Base-by-base conservation (phyloP, 2,329 filamentous ascomycete species). In the Esteya vermicola region DNA sequence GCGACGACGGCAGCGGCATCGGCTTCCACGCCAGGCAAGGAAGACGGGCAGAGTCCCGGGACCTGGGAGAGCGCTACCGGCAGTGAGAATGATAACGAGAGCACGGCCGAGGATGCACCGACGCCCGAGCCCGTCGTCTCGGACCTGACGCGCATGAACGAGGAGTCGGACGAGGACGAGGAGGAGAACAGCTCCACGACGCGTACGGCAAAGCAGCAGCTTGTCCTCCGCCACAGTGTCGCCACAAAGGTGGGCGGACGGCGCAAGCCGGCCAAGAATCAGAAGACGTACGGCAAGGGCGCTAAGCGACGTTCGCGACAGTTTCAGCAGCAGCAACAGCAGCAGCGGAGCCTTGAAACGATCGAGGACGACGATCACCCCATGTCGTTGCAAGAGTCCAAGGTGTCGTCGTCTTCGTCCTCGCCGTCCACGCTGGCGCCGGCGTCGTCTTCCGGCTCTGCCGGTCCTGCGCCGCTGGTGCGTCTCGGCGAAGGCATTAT, bases 401-500 rank as follows among this genome's bases (percentile, higher is more conserved):
- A 14, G 22, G 3, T 6, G 12, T 7, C 33, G 21, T 28, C 26
- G 8, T 12, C 22, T 12, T 22, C 50, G 50, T 39, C 28, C 14
- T 28, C 26, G 6, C n/a, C 26, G 26, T 14, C 28, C 14, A 13
- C 26, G 6, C n/a, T 14, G 26, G 10, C 26, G 26, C 10, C 26
- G 6, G 26, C 6, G 26, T 16, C 28, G 27, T 8, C 27, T 14
- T 6, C 12, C 27, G 27, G 12, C 10, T 30, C 27, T 8, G 27
- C 6, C 14, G 26, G 30, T 5, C n/a, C 38, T 16, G 35, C n/a
- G 21, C 75, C 81, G 0, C 63, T 93, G 31, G 71, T 96, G 48
- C 75, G 82, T 27, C 71, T 89, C 21, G 81, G 83, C 27, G 91
- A 98, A 57, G 84, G 75, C 20, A 76, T 98, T 36, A 67, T 96